Evolutionary conservation across 768 basidiomycete species (phyloP), one percentile per base, ranked within the genome.

Genomic region (Naganishia onofrii): DNA sequence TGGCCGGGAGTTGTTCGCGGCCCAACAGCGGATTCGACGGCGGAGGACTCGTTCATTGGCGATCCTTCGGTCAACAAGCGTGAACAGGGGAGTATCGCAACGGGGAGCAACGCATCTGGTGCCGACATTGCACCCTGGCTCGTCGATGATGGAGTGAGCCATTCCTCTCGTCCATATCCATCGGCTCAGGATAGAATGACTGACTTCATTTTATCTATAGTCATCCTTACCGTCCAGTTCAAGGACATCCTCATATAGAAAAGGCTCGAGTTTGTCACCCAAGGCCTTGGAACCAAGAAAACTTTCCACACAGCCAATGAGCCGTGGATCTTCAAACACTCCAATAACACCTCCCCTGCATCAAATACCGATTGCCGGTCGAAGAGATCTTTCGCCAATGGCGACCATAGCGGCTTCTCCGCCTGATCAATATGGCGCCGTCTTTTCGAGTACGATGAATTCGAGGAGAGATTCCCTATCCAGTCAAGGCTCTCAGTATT

Each of bases 51-150:
- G 7, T 32, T 32, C n/a, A 8, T 36, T 5, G 26, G 42, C 12
- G 29, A 52, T 19, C 26, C 7, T 21, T 66, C 34, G 17, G 65
- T 34, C 15, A 34, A 63, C 8, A 17, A 28, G 21, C 31, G 48
- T 44, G 31, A 32, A 51, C 56, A 21, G 7, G 44, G 55, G 28
- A 23, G 26, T 44, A 17, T 44, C 23, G n/a, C 56, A 6, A 71
- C 67, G 44, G 70, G 72, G 10, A 68, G 72, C 1, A 75, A 70
- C 26, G 74, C 67, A 51, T 73, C 73, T 0, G 76, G 71, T 4
- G 72, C 76, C 3, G 79, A 78, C 53, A 80, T 80, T 64, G 79
- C 79, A 23, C 79, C 79, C 17, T 80, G 79, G 79, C 63, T 80
- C 57, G 74, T 72, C 66, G 79, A 79, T 26, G 79, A 80, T 63